Evolutionary conservation across 352 stramenopile species (phyloP), one percentile per base, ranked within the genome.

Genomic region (Elongisporangium anandrum): DNA sequence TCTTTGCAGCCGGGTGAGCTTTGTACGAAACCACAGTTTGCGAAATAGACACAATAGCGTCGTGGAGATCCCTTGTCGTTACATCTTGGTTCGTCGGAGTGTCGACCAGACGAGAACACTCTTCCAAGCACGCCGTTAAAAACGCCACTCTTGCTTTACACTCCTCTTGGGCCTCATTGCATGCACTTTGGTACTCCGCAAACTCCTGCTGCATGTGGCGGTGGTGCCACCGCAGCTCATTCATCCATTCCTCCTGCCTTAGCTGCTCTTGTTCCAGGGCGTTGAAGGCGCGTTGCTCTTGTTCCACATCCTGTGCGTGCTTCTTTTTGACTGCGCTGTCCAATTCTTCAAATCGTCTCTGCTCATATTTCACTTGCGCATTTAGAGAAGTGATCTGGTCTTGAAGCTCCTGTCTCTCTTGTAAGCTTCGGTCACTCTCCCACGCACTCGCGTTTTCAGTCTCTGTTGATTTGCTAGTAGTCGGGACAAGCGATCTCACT

Each of bases 141-240:
- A 81, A 87, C 1, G 61, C 64, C 15, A 87, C 74, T 15, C 77
- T 72, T 52, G 60, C 70, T 24, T 79, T 70, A 12, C 65, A 72
- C 57, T 79, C 72, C 24, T 65, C 55, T 45, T 62, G 64, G 23
- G 59, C 57, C 17, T 71, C 61, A 1, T 22, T 23, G 12, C 63
- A 61, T 7, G 63, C 61, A 6, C 21, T 23, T n/a, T 77, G 61
- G 20, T 72, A 74, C 4, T 77, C 70, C 16, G 20, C 24, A 21
- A 87, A 72, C 34, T 85, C 77, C 3, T 61, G 60, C 17, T 75
- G 56, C 7, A 85, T 52, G 13, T 63, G 66, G 10, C 17, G 9
- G 13, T 45, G 34, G 17, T 45, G 34, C 34, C 34, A 12, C 17
- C 34, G 51, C 45, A 13, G 57, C 39, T 7, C 54, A 34, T 0